Evolutionary conservation across 1,284 basidiomycete genomes (phyloP).

Genomic region (Cutaneotrichosporon sp.): DNA sequence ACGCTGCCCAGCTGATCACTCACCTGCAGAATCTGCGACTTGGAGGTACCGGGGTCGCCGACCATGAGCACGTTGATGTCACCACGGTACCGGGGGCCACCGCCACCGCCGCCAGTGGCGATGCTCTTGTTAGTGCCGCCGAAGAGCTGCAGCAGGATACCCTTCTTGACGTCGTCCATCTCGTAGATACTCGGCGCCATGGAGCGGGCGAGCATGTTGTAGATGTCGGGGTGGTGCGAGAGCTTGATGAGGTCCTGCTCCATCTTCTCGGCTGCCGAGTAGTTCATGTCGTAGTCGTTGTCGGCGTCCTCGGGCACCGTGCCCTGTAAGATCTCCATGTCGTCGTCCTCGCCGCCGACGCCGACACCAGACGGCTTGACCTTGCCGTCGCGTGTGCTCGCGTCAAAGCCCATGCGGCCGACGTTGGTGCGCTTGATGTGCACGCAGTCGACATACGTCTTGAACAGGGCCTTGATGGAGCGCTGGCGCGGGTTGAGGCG

Average conservation of each 20-base stretch:
- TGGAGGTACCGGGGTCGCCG: conserved; percentile 97
- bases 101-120: conserved; percentile 85
- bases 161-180: conserved; percentile 99
- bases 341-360: conserved; percentile 80
- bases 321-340: conserved; percentile 57
- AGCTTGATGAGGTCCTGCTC: conserved; percentile 59
- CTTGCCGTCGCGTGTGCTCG: conserved; percentile 66
- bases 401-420: conserved; percentile 75
- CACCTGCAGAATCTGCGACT: conserved; percentile 91
- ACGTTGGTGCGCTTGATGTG: conserved; percentile 78
- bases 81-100: conserved; percentile 92
- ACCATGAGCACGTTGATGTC: conserved; percentile 98
- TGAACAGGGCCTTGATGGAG: conserved; percentile 89
- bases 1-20: conserved; percentile 19
- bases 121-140: conserved; percentile 98
- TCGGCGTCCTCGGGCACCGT: conserved; percentile 38
- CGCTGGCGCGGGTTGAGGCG: conserved; percentile 89
- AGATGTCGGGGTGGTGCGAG: conserved; percentile 68
- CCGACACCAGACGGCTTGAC: conserved; percentile 67
- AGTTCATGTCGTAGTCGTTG: conserved; percentile 51
- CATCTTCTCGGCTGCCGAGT: conserved; percentile 55
- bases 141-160: conserved; percentile 91
- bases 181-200: conserved; percentile 96
- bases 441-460: conserved; percentile 94
- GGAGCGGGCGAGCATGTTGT: conserved; percentile 80